Percentiles rank a stretch among this genome's conserved stretches.
phyloP scores from a whole-genome alignment of 441 rosid genomes.

The Pelargonium myrrhifolium region DNA sequence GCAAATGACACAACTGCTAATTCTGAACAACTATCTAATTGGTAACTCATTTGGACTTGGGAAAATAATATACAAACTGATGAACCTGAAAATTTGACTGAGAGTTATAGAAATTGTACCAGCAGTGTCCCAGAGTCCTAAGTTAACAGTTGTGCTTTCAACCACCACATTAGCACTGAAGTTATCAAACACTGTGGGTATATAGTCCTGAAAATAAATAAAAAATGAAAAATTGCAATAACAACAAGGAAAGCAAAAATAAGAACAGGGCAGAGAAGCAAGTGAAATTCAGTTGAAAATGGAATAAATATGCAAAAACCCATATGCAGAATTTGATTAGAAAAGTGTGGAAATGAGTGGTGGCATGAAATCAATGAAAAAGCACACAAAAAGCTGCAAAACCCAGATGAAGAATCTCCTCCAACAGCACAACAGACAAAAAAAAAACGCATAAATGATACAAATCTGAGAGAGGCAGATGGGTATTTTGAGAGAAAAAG shows the following conservation, averaged over 20 bases:
- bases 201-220: slow-evolving; percentile 65
- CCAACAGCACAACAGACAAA: slow-evolving; percentile 7
- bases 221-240: neutral
- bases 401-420: slow-evolving; percentile 30
- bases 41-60: neutral
- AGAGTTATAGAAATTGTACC: slow-evolving; percentile 39
- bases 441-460: slow-evolving; percentile 8
- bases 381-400: slow-evolving; percentile 30
- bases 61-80: neutral
- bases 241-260: slow-evolving; percentile 7
- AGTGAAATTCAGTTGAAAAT: slow-evolving; percentile 3
- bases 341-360: slow-evolving; percentile 12
- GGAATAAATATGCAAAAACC: slow-evolving; percentile 5
- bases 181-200: slow-evolving; percentile 95
- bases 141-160: slow-evolving; percentile 84
- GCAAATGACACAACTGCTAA: slow-evolving; percentile 3
- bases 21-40: neutral
- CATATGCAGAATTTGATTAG: slow-evolving; percentile 12
- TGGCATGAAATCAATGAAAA: slow-evolving; percentile 13
- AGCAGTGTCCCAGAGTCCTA: slow-evolving; percentile 99
- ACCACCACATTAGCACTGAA: slow-evolving; percentile 94
- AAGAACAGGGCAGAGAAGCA: neutral
- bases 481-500: slow-evolving; percentile 14
- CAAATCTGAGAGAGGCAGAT: slow-evolving; percentile 24
- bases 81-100: neutral